Percentiles rank a stretch among this genome's conserved stretches.
These are phyloP conservation scores for Erythrophleum fordii DNA, from an alignment of 306 rosid genomes.

Conservation along the genomic window DNA sequence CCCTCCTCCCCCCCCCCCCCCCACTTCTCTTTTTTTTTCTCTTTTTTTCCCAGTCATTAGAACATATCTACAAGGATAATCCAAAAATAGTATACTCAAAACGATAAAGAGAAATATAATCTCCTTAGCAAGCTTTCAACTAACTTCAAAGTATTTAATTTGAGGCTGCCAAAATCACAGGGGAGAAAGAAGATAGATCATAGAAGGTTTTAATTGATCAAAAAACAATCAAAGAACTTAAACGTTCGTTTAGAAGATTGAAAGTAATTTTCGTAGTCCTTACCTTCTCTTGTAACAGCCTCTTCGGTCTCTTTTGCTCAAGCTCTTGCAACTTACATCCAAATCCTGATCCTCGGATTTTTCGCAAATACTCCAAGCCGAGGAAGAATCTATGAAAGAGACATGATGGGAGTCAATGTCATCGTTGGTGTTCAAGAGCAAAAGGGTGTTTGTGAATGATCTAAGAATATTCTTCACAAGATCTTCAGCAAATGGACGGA, in stretches of 20 bases:
- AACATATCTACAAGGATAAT: no score
- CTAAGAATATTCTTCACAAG: slow-evolving; percentile 29
- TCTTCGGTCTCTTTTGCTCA: neutral
- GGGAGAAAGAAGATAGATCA: neutral
- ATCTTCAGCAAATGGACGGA: slow-evolving; percentile 11
- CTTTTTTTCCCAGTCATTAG: no score
- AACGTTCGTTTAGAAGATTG: no score
- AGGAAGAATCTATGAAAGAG: neutral
- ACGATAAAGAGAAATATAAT: no score
- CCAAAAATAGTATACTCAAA: no score
- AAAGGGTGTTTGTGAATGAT: slow-evolving; percentile 41
- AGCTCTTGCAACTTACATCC: neutral
- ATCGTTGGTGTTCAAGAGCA: neutral
- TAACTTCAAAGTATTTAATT: no score
- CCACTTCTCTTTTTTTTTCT: no score
- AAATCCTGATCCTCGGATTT: neutral
- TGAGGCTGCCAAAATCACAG: neutral
- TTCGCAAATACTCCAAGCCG: neutral
- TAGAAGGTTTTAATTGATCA: no score
- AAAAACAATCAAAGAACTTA: no score
- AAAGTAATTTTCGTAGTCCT: neutral
- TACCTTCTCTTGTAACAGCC: slow-evolving; percentile 30
- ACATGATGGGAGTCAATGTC: neutral
- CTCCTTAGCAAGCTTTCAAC: no score
- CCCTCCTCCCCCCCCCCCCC: no score